Evolutionary conservation across 78 protist genomes (phyloP).

Genomic region (Speleostelium caveatum): DNA sequence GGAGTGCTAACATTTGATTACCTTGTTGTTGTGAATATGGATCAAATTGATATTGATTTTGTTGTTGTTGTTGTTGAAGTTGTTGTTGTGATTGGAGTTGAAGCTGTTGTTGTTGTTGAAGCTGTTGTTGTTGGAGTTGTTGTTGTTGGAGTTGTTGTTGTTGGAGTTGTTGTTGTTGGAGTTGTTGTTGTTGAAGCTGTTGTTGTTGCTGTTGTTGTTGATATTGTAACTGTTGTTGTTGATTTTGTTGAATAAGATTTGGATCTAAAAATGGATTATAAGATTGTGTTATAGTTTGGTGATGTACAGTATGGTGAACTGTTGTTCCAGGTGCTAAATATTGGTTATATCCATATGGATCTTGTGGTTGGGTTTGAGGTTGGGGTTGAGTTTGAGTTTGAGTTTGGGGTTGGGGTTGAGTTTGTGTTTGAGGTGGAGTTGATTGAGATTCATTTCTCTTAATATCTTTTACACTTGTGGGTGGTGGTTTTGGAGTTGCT

Average conservation of each 20-base stretch:
- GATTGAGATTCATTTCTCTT: not conserved
- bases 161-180: not conserved
- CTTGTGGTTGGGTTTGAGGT: constrained; percentile 15
- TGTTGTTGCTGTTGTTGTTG: no score
- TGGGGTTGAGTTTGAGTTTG: no score
- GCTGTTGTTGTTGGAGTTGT: not conserved
- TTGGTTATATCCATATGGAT: no score
- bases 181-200: no score
- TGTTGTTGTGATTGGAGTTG: constrained; percentile 25
- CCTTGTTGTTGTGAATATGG: not conserved
- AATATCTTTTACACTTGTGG: constrained; percentile 21
- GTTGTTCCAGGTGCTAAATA: not conserved
- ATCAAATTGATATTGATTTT: not conserved
- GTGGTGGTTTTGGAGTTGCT: constrained; percentile 49
- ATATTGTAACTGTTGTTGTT: no score
- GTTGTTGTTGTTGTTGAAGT: constrained; percentile 2
- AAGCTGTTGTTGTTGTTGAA: constrained; percentile 6
- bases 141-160: not conserved
- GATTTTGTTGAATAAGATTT: no score
- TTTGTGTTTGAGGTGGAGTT: not conserved
- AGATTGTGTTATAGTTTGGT: not conserved
- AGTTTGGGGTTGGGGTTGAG: not conserved
- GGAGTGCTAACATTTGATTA: not conserved
- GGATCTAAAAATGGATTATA: not conserved
- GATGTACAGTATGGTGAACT: not conserved